Evolutionary conservation across 139 green algal genomes (phyloP).

Genomic region (Coccomyxa sp.): DNA sequence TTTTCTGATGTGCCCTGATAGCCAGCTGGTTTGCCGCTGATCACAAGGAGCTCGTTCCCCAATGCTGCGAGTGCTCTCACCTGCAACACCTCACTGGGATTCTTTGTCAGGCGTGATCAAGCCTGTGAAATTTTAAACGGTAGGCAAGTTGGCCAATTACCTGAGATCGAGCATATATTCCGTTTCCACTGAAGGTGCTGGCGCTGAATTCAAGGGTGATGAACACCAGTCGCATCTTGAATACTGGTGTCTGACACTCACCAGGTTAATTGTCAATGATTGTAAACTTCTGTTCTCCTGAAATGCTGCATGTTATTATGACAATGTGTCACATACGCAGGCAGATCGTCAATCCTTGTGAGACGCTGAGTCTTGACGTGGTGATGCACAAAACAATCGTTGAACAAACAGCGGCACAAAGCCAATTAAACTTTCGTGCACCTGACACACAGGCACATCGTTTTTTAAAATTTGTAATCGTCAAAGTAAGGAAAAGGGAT

Average conservation of each 20-base stretch:
- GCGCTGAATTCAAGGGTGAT: constrained; percentile 62
- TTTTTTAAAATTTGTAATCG: too few species aligned
- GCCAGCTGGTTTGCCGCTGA: constrained; percentile 27
- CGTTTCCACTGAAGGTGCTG: constrained; percentile 69
- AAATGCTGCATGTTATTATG: too few species aligned
- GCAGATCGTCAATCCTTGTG: too few species aligned
- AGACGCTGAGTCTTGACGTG: too few species aligned
- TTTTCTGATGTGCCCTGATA: neutral
- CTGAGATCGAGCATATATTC: constrained; percentile 62
- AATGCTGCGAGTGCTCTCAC: constrained; percentile 28
- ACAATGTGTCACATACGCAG: too few species aligned
- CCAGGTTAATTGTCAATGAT: neutral
- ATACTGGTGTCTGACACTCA: neutral
- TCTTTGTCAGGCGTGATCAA: neutral
- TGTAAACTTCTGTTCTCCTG: too few species aligned
- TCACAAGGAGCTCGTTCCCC: constrained; percentile 46
- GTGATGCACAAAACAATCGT: too few species aligned
- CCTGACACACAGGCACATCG: too few species aligned
- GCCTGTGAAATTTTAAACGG: neutral
- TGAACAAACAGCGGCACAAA: too few species aligned
- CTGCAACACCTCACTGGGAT: too few species aligned
- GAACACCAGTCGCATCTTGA: constrained; percentile 49
- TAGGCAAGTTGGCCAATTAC: constrained; percentile 5
- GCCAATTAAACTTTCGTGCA: too few species aligned
- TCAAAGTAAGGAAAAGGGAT: too few species aligned